Evolutionary conservation across 2,329 filamentous ascomycete genomes (phyloP).

Genomic region (Botryosphaeria dothidea): DNA sequence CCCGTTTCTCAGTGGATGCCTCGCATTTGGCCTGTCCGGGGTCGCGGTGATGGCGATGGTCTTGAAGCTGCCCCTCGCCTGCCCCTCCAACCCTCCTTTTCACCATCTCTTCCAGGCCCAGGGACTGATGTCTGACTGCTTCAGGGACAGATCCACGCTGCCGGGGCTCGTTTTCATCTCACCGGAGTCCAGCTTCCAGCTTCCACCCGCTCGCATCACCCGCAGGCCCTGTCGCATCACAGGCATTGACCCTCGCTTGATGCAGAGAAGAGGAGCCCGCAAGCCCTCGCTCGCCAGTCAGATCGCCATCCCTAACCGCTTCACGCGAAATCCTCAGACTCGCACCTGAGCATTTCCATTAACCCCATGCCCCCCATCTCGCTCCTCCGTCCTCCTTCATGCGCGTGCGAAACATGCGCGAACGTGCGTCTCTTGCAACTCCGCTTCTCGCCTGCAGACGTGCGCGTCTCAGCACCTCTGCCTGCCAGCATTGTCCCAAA

Average conservation of each 20-base stretch:
- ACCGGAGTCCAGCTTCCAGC: conserved; percentile 4
- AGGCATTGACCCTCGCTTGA: background rate
- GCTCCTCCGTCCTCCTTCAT: background rate
- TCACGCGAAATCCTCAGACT: background rate
- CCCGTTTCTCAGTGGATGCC: conserved; percentile 1
- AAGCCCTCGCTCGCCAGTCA: background rate
- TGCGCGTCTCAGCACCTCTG: background rate
- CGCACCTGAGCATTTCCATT: background rate
- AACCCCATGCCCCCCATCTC: background rate
- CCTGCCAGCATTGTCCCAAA: background rate
- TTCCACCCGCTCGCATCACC: conserved; percentile 16
- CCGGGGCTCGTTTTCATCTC: conserved; percentile 1
- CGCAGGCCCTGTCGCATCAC: conserved; percentile 9
- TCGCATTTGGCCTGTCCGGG: background rate
- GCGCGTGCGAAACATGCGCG: conserved; percentile 13
- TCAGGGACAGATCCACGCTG: conserved; percentile 10
- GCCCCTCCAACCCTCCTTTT: background rate
- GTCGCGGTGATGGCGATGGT: background rate
- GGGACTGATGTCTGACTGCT: background rate
- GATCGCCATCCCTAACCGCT: background rate
- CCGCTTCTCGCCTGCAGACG: background rate
- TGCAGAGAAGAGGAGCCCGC: background rate
- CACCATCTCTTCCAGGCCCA: background rate
- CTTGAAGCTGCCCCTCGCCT: background rate
- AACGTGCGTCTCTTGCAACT: background rate